A percentile compares a stretch with the other conserved stretches of the same genome.
These are phyloP conservation scores for Pleurotus platypus DNA, from an alignment of 768 basidiomycete genomes.

Conservation along the genomic window DNA sequence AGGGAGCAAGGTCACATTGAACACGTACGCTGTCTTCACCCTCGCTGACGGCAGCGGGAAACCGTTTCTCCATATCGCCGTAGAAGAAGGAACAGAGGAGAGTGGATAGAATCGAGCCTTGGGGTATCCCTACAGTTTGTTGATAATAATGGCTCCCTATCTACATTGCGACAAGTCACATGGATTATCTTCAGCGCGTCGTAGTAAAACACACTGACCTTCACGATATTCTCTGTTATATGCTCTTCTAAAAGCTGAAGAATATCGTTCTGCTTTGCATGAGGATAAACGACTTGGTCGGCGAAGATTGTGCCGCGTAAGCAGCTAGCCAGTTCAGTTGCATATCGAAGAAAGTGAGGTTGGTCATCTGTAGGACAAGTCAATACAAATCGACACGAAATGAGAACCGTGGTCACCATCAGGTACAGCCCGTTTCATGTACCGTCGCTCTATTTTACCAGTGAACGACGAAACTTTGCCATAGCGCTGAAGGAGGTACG, in stretches of 20 bases:
- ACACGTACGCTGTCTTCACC: conserved; percentile 62
- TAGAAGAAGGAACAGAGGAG: conserved; percentile 95
- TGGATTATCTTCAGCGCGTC: not conserved
- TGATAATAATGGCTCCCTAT: conserved; percentile 80
- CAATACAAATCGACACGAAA: not conserved
- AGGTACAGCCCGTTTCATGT: conserved; percentile 58
- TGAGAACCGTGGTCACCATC: conserved; percentile 41
- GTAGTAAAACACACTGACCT: conserved; percentile 37
- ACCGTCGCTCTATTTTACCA: conserved; percentile 55
- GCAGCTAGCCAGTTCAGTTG: conserved; percentile 58
- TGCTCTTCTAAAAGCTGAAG: conserved; percentile 82
- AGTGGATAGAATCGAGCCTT: conserved; percentile 93
- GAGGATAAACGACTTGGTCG: conserved; percentile 68
- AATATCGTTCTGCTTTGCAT: conserved; percentile 52
- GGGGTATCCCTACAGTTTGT: conserved; percentile 93
- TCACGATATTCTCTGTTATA: conserved; percentile 89
- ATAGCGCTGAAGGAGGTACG: conserved; percentile 68
- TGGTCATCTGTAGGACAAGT: conserved; percentile 57
- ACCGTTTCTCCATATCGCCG: conserved; percentile 76
- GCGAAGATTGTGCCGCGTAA: conserved; percentile 80
- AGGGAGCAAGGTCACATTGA: no score
- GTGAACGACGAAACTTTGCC: conserved; percentile 57
- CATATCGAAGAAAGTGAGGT: conserved; percentile 69
- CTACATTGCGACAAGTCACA: conserved; percentile 31
- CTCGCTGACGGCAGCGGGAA: conserved; percentile 45